These are phyloP conservation scores for Penicillium vulpinum DNA, from an alignment of 2,329 filamentous ascomycete genomes.

Conservation along the genomic window DNA sequence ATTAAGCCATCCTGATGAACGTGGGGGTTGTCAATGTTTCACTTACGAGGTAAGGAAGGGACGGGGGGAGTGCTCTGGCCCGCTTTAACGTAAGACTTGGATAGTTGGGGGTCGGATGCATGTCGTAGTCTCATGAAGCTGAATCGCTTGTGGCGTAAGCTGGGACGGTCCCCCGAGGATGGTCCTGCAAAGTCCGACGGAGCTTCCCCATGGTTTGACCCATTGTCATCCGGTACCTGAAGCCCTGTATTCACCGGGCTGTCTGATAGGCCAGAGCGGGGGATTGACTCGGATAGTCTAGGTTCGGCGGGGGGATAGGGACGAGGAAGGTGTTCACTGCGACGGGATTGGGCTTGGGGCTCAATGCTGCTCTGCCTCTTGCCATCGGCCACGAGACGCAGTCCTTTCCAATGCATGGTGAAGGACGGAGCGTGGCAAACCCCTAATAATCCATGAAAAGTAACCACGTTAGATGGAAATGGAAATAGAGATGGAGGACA, in stretches of 20 bases:
- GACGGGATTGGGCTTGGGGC: slow-evolving; percentile 30
- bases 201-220: slow-evolving; percentile 16
- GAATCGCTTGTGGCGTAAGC: slow-evolving; percentile 51
- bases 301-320: slow-evolving; percentile 33
- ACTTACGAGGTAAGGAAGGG: slow-evolving; percentile 43
- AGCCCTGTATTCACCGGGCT: slow-evolving; percentile 13
- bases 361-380: slow-evolving; percentile 38
- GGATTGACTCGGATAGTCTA: slow-evolving; percentile 38
- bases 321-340: slow-evolving; percentile 41
- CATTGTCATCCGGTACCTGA: slow-evolving; percentile 14
- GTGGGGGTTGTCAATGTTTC: neutral
- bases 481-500: slow-evolving; percentile 12
- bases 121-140: slow-evolving; percentile 81
- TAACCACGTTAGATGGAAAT: neutral
- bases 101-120: slow-evolving; percentile 88
- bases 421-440: slow-evolving; percentile 14
- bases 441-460: slow-evolving; percentile 8
- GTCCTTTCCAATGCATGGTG: slow-evolving; percentile 44
- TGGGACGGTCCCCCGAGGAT: slow-evolving; percentile 25
- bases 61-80: slow-evolving; percentile 54
- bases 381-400: slow-evolving; percentile 38
- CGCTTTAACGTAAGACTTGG: slow-evolving; percentile 67
- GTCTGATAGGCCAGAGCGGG: slow-evolving; percentile 26
- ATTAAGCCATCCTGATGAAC: neutral
- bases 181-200: slow-evolving; percentile 19